Conservation (phyloP, 495 filamentous ascomycete genomes). For the Penicillium atrosanguineum region DNA sequence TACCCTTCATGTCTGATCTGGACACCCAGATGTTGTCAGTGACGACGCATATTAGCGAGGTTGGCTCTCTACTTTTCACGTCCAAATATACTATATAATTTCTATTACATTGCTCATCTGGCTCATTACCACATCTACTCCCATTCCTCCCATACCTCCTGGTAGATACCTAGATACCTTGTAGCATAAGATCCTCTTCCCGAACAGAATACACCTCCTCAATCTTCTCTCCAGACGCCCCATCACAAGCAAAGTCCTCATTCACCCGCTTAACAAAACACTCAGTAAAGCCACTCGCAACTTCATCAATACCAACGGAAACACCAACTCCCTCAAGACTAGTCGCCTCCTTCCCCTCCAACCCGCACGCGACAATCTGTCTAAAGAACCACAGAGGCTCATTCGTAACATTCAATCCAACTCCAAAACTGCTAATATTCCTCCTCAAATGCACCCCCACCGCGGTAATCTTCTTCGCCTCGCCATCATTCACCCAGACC, state of each 20-base stretch:
- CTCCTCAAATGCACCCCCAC: slow-evolving; percentile 85
- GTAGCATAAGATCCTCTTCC: slow-evolving; percentile 30
- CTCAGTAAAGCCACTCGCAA: slow-evolving; percentile 40
- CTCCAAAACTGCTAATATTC: slow-evolving; percentile 81
- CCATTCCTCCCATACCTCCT: background rate
- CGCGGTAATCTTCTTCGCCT: slow-evolving; percentile 72
- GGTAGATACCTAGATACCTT: background rate
- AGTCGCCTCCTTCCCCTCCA: slow-evolving; percentile 74
- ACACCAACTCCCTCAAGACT: slow-evolving; percentile 53
- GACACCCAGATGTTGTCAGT: background rate
- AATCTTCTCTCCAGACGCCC: slow-evolving; percentile 34
- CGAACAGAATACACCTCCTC: slow-evolving; percentile 40
- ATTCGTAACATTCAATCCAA: slow-evolving; percentile 78
- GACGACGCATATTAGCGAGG: slow-evolving; percentile 30
- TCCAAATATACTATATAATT: slow-evolving; percentile 30
- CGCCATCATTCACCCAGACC: slow-evolving; percentile 65
- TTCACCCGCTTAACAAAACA: slow-evolving; percentile 41
- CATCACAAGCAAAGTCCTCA: slow-evolving; percentile 38
- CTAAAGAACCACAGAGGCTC: slow-evolving; percentile 65
- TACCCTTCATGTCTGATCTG: slow-evolving; percentile 3
- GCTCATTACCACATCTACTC: background rate
- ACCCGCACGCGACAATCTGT: slow-evolving; percentile 82
- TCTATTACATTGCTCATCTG: slow-evolving; percentile 1
- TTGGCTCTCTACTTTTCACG: slow-evolving; percentile 16
- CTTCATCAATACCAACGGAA: slow-evolving; percentile 23